A percentile compares a stretch with the other conserved stretches of the same genome.
phyloP scores from a whole-genome alignment of 140 eudicot species.

The Anethum foeniculum region DNA sequence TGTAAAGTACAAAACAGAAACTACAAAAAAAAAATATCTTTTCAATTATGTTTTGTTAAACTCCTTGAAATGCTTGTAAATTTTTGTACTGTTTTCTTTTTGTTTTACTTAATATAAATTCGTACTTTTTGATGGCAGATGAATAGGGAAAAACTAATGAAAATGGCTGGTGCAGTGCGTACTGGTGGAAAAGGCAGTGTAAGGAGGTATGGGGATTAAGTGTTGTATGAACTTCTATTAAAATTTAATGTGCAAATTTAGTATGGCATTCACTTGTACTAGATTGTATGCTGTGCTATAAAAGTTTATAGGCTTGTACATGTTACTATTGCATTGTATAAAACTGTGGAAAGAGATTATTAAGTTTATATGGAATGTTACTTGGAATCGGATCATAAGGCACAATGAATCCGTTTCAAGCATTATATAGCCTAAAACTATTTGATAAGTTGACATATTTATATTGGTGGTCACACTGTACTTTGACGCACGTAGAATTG shows the following conservation, averaged over 20 bases:
- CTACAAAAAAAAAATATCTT: too few relatives aligned
- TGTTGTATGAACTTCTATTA: not conserved
- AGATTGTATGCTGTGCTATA: not conserved
- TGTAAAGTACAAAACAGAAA: too few relatives aligned
- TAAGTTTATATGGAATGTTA: not conserved
- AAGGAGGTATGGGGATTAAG: slow-evolving; percentile 40
- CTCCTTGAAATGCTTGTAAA: too few relatives aligned
- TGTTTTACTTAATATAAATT: not conserved
- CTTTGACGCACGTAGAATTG: not conserved
- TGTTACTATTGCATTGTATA: not conserved
- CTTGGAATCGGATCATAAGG: not conserved
- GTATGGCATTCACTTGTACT: not conserved
- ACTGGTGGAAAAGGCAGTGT: slow-evolving; percentile 42
- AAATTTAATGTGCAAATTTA: not conserved
- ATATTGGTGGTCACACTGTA: not conserved
- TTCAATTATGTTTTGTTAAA: too few relatives aligned
- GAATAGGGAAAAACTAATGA: slow-evolving; percentile 76
- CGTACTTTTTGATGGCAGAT: slow-evolving; percentile 32
- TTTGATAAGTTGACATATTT: not conserved
- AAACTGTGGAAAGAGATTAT: not conserved
- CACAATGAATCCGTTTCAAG: not conserved
- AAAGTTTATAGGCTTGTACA: not conserved
- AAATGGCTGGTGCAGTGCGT: slow-evolving; percentile 73
- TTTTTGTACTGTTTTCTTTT: not conserved
- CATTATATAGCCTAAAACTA: not conserved